phyloP scores from a whole-genome alignment of 2,329 filamentous ascomycete genomes.

The Scedosporium aurantiacum region DNA sequence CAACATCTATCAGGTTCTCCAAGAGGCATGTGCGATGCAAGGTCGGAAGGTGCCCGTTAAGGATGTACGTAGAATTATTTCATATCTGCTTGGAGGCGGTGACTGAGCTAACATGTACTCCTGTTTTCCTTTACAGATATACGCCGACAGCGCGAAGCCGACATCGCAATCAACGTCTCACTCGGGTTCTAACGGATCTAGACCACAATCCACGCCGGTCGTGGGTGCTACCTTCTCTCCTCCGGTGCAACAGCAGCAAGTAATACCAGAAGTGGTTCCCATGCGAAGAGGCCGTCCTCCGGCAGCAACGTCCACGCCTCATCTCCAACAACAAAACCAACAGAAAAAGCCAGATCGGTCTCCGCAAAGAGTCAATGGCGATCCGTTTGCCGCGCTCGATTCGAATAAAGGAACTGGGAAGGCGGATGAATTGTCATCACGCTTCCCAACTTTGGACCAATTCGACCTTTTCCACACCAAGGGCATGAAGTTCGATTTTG shows the following conservation, averaged over 20 bases:
- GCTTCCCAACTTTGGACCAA: constrained; percentile 86
- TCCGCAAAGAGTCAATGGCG: constrained; percentile 57
- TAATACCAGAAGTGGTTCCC: constrained; percentile 79
- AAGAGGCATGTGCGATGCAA: constrained; percentile 81
- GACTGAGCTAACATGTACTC: not conserved
- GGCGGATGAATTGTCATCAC: constrained; percentile 69
- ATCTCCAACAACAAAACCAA: constrained; percentile 21
- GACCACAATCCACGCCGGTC: constrained; percentile 43
- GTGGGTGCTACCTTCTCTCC: constrained; percentile 75
- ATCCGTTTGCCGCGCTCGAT: constrained; percentile 88
- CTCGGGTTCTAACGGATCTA: constrained; percentile 42
- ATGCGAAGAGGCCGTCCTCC: constrained; percentile 75
- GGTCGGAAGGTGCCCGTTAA: constrained; percentile 76
- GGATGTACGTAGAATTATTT: constrained; percentile 54
- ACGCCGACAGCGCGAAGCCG: constrained; percentile 50
- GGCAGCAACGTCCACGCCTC: constrained; percentile 16
- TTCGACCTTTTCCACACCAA: constrained; percentile 84
- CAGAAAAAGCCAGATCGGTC: constrained; percentile 52
- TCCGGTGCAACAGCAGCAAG: constrained; percentile 57
- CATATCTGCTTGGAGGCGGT: not conserved
- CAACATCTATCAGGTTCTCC: constrained; percentile 88
- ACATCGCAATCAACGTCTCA: constrained; percentile 44
- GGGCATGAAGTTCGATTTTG: constrained; percentile 76
- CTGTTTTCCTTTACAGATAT: constrained; percentile 45
- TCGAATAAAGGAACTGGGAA: constrained; percentile 34